Base-by-base conservation (phyloP, 2,329 filamentous ascomycete species). In the Nemania abortiva region DNA sequence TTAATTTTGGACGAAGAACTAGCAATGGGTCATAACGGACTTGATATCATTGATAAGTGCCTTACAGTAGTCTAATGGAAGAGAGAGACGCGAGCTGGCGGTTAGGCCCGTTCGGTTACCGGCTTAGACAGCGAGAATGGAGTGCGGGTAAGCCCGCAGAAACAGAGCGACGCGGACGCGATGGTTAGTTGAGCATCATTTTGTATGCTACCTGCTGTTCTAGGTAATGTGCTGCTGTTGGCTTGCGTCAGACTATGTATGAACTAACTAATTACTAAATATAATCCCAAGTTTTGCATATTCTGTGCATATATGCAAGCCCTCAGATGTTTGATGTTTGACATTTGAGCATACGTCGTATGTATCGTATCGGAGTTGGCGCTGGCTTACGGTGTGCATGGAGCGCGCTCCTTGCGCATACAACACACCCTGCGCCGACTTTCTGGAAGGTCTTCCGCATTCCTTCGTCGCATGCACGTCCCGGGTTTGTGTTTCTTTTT, bases 401-500 rank as follows among this genome's bases (percentile, higher is more conserved):
- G 47, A 49, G 47, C 34, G 3, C 34, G 34, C 6, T 37, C 34
- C 34, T 37, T 37, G 11, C 34, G 34, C 34, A 37, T 7, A 37
- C 34, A 37, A 37, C 13, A 13, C n/a, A 47, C 13, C 6, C 15
- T 13, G 20, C 29, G 6, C 29, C 34, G 31, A 37, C 4, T 50
- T 62, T 66, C 58, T 66, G 45, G 64, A 66, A 66, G 64, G 53
- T 22, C 11, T 62, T 66, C 34, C 53, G 45, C 58, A n/a, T 57
- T 66, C 58, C 58, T 66, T 63, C 47, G 9, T 63, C 47, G 9
- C 20, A 42, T 56, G 50, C 42, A 62, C 42, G 24, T 18, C n/a
- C 47, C 24, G 9, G 22, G 47, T 15, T 13, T 11, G 6, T 29
- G 31, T 47, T 50, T 22, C 45, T 9, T 10, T 27, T 24, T 37